These are phyloP conservation scores for Elsinoe australis DNA, from an alignment of 2,329 filamentous ascomycete genomes.

Conservation along the genomic window DNA sequence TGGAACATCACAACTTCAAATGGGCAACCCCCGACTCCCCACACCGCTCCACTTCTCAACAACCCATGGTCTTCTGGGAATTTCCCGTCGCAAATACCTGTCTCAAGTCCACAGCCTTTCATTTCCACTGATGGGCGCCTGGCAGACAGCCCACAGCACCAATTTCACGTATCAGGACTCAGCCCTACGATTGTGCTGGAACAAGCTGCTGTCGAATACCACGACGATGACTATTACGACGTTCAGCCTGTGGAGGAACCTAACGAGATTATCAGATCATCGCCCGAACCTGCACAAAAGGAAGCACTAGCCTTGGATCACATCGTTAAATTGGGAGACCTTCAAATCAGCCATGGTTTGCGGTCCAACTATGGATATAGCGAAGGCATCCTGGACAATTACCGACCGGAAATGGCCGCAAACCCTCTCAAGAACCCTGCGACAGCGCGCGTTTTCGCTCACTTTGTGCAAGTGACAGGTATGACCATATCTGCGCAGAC, in stretches of 20 bases:
- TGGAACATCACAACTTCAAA: neutral
- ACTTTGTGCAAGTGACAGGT: conserved; percentile 84
- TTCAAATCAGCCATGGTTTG: conserved; percentile 12
- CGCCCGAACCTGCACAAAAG: neutral
- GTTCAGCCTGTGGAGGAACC: conserved; percentile 43
- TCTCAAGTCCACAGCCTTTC: neutral
- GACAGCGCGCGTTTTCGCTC: conserved; percentile 76
- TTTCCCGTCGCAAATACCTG: neutral
- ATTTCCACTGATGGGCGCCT: neutral
- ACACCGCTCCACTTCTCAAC: neutral
- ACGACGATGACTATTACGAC: conserved; percentile 46
- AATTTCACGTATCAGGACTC: neutral
- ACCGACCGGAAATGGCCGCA: conserved; percentile 41
- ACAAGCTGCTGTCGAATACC: conserved; percentile 37
- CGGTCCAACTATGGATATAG: conserved; percentile 12
- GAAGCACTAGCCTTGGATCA: conserved; percentile 10
- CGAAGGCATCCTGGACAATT: conserved; percentile 39
- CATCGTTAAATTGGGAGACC: conserved; percentile 8
- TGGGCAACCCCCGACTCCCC: conserved; percentile 1
- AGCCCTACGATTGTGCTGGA: conserved; percentile 29
- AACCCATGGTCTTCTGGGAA: conserved; percentile 3
- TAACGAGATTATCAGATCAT: conserved; percentile 20
- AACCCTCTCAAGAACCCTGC: conserved; percentile 69
- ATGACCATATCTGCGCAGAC: conserved; percentile 78
- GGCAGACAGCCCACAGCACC: neutral